These are phyloP conservation scores for Luffa acutangula DNA, from an alignment of 306 rosid species.

Conservation along the genomic window DNA sequence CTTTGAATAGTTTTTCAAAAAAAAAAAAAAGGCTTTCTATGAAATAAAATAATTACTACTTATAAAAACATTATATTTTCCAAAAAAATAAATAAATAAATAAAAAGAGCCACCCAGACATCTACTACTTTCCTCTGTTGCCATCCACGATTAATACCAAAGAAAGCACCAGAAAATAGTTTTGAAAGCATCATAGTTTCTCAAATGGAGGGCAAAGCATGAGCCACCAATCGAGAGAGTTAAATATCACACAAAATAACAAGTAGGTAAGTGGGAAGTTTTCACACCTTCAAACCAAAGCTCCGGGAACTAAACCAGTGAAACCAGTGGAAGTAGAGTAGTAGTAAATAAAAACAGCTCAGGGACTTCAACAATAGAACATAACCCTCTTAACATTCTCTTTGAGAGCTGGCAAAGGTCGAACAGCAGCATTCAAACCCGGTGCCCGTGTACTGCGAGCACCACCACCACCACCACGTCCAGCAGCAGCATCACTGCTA, in stretches of 20 bases:
- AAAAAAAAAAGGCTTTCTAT: neutral
- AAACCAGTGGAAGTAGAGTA: neutral
- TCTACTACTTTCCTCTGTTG: neutral
- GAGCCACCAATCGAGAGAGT: neutral
- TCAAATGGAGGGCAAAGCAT: neutral
- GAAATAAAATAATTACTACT: neutral
- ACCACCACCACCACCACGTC: slow-evolving; percentile 44
- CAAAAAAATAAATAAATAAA: neutral
- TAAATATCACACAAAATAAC: neutral
- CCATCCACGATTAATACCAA: neutral
- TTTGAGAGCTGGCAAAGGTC: slow-evolving; percentile 78
- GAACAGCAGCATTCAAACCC: slow-evolving; percentile 55
- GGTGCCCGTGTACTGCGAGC: slow-evolving; percentile 51
- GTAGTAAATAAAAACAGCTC: neutral
- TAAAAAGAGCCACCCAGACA: neutral
- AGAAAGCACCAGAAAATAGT: neutral
- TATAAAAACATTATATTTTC: neutral
- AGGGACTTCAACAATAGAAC: slow-evolving; percentile 58
- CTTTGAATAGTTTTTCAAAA: neutral
- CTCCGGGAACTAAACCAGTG: neutral
- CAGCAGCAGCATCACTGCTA: slow-evolving; percentile 61
- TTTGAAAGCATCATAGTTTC: neutral
- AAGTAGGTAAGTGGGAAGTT: neutral
- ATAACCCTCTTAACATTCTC: slow-evolving; percentile 88
- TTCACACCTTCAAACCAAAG: neutral